These are phyloP conservation scores for Thelonectria blattea DNA, from an alignment of 2,329 filamentous ascomycete genomes.

Conservation along the genomic window DNA sequence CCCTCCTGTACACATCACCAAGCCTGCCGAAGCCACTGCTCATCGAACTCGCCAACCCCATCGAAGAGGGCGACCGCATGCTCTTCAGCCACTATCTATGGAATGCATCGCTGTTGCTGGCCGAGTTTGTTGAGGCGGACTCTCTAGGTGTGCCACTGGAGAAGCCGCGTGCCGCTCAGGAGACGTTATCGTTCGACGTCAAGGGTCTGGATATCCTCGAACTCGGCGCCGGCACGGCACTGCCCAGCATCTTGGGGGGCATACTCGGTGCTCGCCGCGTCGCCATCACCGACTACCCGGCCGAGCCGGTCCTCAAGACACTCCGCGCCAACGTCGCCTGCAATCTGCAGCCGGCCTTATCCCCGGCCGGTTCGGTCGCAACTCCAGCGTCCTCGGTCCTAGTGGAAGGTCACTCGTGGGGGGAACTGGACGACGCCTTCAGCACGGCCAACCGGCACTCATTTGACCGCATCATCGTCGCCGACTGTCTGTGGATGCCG, in stretches of 20 bases:
- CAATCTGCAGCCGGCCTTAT: constrained; percentile 51
- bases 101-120: constrained; percentile 67
- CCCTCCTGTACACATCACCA: constrained; percentile 64
- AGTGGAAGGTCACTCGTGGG: constrained; percentile 71
- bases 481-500: constrained; percentile 79
- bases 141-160: constrained; percentile 41
- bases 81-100: constrained; percentile 77
- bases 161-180: constrained; percentile 19
- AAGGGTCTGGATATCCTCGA: constrained; percentile 62
- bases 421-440: constrained; percentile 51
- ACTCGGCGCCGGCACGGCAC: constrained; percentile 69
- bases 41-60: constrained; percentile 55
- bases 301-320: constrained; percentile 62
- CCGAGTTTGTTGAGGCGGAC: constrained; percentile 61
- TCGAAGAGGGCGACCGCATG: constrained; percentile 58
- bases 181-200: constrained; percentile 50
- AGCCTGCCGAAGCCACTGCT: constrained; percentile 52
- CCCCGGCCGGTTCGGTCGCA: constrained; percentile 38
- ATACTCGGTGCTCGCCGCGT: constrained; percentile 57
- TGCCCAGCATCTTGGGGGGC: constrained; percentile 57
- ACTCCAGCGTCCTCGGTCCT: constrained; percentile 38
- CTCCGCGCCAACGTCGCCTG: constrained; percentile 62
- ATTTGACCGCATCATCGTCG: constrained; percentile 70
- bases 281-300: constrained; percentile 72
- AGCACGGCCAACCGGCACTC: constrained; percentile 38